These are phyloP conservation scores for Tulasnella sp. DNA, from an alignment of 768 basidiomycete genomes.

Conservation along the genomic window DNA sequence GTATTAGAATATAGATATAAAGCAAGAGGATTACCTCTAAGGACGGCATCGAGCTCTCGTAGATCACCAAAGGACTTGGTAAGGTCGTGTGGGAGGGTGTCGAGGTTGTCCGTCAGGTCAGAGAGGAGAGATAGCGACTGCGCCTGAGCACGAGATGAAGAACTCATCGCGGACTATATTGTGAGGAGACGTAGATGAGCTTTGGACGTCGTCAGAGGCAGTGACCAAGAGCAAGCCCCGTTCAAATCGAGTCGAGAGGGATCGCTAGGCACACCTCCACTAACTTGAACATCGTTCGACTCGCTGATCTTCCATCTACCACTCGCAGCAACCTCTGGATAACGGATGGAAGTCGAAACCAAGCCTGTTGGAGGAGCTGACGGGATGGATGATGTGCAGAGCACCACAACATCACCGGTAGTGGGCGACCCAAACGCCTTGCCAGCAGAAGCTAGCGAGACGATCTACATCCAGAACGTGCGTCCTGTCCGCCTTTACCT, in stretches of 20 bases:
- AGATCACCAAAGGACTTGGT: constrained; percentile 92
- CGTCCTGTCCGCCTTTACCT: neutral
- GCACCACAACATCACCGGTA: neutral
- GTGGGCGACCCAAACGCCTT: constrained; percentile 5
- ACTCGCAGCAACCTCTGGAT: too few relatives aligned
- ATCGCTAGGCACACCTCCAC: neutral
- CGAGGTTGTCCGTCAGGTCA: constrained; percentile 86
- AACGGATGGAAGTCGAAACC: too few relatives aligned
- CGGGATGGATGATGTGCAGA: neutral
- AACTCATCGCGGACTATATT: too few relatives aligned
- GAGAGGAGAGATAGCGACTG: constrained; percentile 37
- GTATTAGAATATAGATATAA: too few relatives aligned
- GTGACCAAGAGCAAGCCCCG: neutral
- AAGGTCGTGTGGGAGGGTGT: constrained; percentile 86
- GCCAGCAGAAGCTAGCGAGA: constrained; percentile 48
- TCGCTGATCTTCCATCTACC: neutral
- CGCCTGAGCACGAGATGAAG: neutral
- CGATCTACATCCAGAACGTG: constrained; percentile 86
- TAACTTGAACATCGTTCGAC: constrained; percentile 1
- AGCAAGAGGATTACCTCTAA: constrained; percentile 31
- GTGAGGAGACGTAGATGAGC: too few relatives aligned
- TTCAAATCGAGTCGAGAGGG: constrained; percentile 3
- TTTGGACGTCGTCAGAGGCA: too few relatives aligned
- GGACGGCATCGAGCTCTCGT: constrained; percentile 95
- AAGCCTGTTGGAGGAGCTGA: neutral